Percentiles rank a stretch among this genome's conserved stretches.
Evolutionary conservation across 2,329 filamentous ascomycete genomes (phyloP).

Genomic region (Fusarium euwallaceae): DNA sequence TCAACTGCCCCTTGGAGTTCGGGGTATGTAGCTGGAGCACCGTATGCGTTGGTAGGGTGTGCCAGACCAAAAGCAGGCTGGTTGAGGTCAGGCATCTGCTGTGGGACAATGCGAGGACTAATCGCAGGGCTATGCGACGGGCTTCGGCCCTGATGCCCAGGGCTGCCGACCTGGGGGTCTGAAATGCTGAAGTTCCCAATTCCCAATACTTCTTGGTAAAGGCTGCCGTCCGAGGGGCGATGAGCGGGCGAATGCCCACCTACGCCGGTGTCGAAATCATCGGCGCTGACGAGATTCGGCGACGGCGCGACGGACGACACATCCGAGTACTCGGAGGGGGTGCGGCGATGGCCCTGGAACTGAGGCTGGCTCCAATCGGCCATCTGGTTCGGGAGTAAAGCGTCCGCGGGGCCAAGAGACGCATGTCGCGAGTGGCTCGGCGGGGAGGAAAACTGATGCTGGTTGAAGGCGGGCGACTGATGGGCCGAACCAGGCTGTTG

Average conservation of each 20-base stretch:
- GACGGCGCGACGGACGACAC: slow-evolving; percentile 89
- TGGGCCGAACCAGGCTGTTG: slow-evolving; percentile 63
- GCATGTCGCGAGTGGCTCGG: slow-evolving; percentile 68
- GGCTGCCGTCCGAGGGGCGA: slow-evolving; percentile 75
- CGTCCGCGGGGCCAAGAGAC: slow-evolving; percentile 70
- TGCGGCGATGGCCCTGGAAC: slow-evolving; percentile 86
- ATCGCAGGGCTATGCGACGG: slow-evolving; percentile 82
- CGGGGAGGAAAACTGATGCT: slow-evolving; percentile 67
- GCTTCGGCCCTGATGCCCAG: slow-evolving; percentile 78
- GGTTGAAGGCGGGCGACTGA: slow-evolving; percentile 70
- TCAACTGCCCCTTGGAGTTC: slow-evolving; percentile 57
- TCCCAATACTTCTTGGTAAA: slow-evolving; percentile 83
- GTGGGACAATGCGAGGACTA: slow-evolving; percentile 71
- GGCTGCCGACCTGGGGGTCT: slow-evolving; percentile 75
- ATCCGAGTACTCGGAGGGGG: slow-evolving; percentile 92
- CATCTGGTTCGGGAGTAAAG: slow-evolving; percentile 66
- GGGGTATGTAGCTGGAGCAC: slow-evolving; percentile 51
- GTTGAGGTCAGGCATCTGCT: slow-evolving; percentile 67
- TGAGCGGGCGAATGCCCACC: slow-evolving; percentile 85
- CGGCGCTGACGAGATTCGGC: slow-evolving; percentile 82
- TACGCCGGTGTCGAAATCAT: slow-evolving; percentile 81
- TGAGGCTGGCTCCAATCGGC: slow-evolving; percentile 67
- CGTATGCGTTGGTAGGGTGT: slow-evolving; percentile 56
- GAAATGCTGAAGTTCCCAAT: slow-evolving; percentile 86
- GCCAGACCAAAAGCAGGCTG: slow-evolving; percentile 61